Percentiles rank a stretch among this genome's conserved stretches.
Evolutionary conservation across 2,329 filamentous ascomycete genomes (phyloP).

Genomic region (Sordariomycetes sp.): DNA sequence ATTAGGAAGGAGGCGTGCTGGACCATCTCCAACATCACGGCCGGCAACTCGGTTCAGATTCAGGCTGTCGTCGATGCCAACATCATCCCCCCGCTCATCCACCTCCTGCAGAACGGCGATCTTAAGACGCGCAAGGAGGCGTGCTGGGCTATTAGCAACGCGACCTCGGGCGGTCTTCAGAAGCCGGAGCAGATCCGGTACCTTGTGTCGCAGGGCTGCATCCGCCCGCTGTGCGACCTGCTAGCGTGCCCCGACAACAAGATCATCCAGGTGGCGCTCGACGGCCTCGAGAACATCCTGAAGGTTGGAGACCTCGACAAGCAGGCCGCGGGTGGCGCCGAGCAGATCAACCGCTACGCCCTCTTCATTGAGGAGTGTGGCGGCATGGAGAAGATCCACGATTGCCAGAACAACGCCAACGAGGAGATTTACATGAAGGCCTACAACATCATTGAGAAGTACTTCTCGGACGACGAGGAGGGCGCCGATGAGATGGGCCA

Average conservation of each 20-base stretch:
- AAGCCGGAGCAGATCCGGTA: constrained; percentile 99
- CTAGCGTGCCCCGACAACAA: constrained; percentile 97
- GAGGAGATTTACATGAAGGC: constrained; percentile 99
- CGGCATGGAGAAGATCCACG: constrained; percentile 99
- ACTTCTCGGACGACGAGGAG: constrained; percentile 98
- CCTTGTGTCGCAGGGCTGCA: constrained; percentile 85
- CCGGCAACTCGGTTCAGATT: constrained; percentile 95
- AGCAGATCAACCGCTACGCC: constrained; percentile 90
- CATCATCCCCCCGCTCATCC: constrained; percentile 92
- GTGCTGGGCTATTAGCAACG: constrained; percentile 99
- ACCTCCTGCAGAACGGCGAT: constrained; percentile 91
- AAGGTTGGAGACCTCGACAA: constrained; percentile 99
- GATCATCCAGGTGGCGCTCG: constrained; percentile 97
- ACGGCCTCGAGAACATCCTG: constrained; percentile 96
- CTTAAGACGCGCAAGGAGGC: constrained; percentile 99
- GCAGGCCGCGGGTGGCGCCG: constrained; percentile 65
- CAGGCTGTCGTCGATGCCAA: constrained; percentile 94
- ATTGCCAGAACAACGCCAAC: constrained; percentile 99
- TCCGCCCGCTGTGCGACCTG: constrained; percentile 93
- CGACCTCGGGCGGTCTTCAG: constrained; percentile 91
- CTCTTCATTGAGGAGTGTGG: constrained; percentile 98
- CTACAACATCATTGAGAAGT: constrained; percentile 99
- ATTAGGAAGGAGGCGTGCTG: constrained; percentile 99
- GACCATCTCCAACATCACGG: constrained; percentile 99
- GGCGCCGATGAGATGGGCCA: constrained; percentile 67